Conservation (phyloP, 768 basidiomycete species). For the Cystobasidiopsis lactophilus region DNA sequence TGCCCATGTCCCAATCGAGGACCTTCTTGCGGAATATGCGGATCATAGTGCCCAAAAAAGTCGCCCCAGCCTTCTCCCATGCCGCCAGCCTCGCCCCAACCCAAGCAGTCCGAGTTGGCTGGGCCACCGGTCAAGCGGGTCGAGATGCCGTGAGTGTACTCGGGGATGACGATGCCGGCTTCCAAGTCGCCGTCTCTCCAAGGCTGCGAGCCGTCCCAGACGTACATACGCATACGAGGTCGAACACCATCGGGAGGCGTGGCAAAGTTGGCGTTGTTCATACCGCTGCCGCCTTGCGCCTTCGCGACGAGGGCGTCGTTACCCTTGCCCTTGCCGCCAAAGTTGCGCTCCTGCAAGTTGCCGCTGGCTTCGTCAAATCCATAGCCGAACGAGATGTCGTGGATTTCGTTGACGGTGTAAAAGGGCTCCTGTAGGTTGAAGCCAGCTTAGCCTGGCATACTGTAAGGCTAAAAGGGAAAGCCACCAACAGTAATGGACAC, state of each 20-base stretch:
- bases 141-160: constrained; percentile 67
- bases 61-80: constrained; percentile 48
- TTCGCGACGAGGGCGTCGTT: constrained; percentile 81
- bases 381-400: constrained; percentile 34
- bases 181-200: constrained; percentile 90
- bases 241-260: constrained; percentile 28
- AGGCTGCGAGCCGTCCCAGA: constrained; percentile 77
- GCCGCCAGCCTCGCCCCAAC: constrained; percentile 71
- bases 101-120: constrained; percentile 34
- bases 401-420: constrained; percentile 30
- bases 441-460: too few species aligned
- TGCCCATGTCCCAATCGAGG: constrained; percentile 43
- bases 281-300: constrained; percentile 75
- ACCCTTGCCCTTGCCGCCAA: constrained; percentile 48
- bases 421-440: too few species aligned
- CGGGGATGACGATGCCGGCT: constrained; percentile 67
- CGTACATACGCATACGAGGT: constrained; percentile 8
- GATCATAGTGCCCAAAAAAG: constrained; percentile 53
- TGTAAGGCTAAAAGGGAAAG: too few species aligned
- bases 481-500: constrained; percentile 54
- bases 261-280: constrained; percentile 53
- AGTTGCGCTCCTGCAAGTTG: constrained; percentile 98
- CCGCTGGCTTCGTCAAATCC: constrained; percentile 80
- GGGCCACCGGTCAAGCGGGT: constrained; percentile 78
- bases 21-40: constrained; percentile 25